Base-by-base conservation (phyloP, 2,329 filamentous ascomycete species). In the Fusarium papillatum region DNA sequence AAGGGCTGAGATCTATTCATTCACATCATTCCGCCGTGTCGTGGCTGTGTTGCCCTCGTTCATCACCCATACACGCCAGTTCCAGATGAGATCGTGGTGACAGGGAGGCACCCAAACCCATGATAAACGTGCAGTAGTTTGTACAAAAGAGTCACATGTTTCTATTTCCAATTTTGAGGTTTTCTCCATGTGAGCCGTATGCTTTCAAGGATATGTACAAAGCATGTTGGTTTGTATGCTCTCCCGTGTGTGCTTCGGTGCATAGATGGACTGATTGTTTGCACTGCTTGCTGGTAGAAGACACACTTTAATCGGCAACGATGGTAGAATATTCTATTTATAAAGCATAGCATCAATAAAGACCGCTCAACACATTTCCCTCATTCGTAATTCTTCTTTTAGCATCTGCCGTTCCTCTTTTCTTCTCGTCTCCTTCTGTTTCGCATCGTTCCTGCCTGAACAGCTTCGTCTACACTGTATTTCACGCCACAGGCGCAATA, bases 331-430 rank as follows among this genome's bases (percentile, higher is more conserved):
- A 55, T 55, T 31, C 50, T 55, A 13, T n/a, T 14, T 7, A 31
- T 31, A 1, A n/a, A n/a, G 5, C 26, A n/a, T 3, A 4, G 9
- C 19, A 34, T 5, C 13, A 55, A n/a, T n/a, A 14, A 55, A 34
- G 3, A 2, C 10, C 3, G 10, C 7, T 34, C 2, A 16, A 3
- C 13, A 8, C 11, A 1, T 55, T n/a, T 16, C 13, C n/a, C 19
- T 14, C 19, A 14, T 26, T 16, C 1, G 29, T 22, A 14, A 2
- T 16, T 31, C 7, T 31, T 34, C 7, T 55, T n/a, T 7, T 19
- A n/a, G 5, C 6, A 2, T n/a, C 13, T 55, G 19, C 2, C 50
- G 24, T 26, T 55, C 5, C 19, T 55, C 19, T 7, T n/a, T 16
- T 14, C 29, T 55, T 31, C 26, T 31, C 26, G 19, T 22, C 7